Conservation (phyloP, 169 alveolate genomes). For the Plasmodium knowlesi region DNA sequence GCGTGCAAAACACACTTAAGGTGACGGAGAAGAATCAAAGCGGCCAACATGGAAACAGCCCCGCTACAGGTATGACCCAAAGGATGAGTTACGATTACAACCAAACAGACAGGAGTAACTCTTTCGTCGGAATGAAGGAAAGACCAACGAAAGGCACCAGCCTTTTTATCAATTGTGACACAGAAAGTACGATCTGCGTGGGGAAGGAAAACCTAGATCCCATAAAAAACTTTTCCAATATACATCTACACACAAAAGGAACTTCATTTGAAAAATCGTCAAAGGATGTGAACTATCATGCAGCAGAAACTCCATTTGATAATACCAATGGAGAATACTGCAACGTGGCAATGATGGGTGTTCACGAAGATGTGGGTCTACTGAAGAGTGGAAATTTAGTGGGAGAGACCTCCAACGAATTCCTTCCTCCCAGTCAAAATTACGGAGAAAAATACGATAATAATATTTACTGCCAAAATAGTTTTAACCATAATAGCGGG, state of each 20-base stretch:
- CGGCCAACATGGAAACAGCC: background rate
- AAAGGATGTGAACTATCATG: background rate
- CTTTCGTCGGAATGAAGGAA: conserved; percentile 5
- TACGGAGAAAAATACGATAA: background rate
- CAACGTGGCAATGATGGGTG: background rate
- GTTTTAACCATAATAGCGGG: background rate
- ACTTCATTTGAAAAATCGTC: background rate
- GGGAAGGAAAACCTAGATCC: background rate
- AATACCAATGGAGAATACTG: background rate
- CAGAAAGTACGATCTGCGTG: background rate
- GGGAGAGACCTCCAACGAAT: background rate
- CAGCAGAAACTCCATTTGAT: background rate
- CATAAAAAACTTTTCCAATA: background rate
- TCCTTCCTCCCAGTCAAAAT: background rate
- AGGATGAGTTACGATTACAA: background rate
- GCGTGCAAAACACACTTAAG: background rate
- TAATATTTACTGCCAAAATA: background rate
- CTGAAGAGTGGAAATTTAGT: background rate
- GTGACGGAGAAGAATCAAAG: background rate
- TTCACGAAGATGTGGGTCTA: background rate
- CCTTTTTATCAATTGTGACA: conserved; percentile 6
- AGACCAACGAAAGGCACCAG: conserved; percentile 14
- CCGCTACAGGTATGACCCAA: background rate
- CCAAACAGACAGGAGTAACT: background rate
- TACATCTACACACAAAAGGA: background rate